Evolutionary conservation across 495 filamentous ascomycete species (phyloP).

Genomic region (Parmelia sp.): DNA sequence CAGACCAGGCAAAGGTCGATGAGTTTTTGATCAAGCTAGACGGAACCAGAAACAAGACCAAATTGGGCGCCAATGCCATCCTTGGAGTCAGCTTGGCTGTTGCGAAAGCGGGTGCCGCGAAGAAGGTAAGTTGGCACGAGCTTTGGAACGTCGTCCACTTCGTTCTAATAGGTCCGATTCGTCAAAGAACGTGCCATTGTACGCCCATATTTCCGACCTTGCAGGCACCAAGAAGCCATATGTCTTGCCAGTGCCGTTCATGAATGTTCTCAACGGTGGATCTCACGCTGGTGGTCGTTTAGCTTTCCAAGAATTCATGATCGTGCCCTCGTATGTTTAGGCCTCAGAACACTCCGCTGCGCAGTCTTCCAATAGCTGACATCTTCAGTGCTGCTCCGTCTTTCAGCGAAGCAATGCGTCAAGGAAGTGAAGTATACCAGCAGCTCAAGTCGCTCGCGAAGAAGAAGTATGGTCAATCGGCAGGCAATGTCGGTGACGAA

Average conservation of each 20-base stretch:
- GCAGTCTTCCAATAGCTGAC: slow-evolving; percentile 16
- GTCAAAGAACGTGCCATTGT: slow-evolving; percentile 73
- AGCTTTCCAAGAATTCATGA: slow-evolving; percentile 99
- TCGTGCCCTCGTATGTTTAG: slow-evolving; percentile 59
- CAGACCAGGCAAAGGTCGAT: slow-evolving; percentile 92
- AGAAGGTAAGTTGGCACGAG: slow-evolving; percentile 52
- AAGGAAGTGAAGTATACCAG: slow-evolving; percentile 96
- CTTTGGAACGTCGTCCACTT: background rate
- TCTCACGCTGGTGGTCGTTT: slow-evolving; percentile 98
- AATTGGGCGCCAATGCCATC: slow-evolving; percentile 97
- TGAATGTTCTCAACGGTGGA: slow-evolving; percentile 99
- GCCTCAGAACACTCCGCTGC: background rate
- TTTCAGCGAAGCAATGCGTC: slow-evolving; percentile 93
- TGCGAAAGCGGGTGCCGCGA: slow-evolving; percentile 96
- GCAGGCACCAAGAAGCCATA: slow-evolving; percentile 99
- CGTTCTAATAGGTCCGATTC: slow-evolving; percentile 4
- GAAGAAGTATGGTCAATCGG: slow-evolving; percentile 99
- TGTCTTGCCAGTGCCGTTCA: slow-evolving; percentile 97
- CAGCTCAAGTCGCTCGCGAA: slow-evolving; percentile 95
- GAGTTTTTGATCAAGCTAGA: slow-evolving; percentile 94
- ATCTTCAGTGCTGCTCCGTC: slow-evolving; percentile 55
- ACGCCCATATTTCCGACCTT: slow-evolving; percentile 96
- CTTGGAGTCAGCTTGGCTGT: slow-evolving; percentile 92
- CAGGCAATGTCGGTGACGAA: slow-evolving; percentile 95
- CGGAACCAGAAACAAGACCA: slow-evolving; percentile 94